These are phyloP conservation scores for Vaccinium vitisidaea DNA, from an alignment of 148 eudicot genomes.

Conservation along the genomic window DNA sequence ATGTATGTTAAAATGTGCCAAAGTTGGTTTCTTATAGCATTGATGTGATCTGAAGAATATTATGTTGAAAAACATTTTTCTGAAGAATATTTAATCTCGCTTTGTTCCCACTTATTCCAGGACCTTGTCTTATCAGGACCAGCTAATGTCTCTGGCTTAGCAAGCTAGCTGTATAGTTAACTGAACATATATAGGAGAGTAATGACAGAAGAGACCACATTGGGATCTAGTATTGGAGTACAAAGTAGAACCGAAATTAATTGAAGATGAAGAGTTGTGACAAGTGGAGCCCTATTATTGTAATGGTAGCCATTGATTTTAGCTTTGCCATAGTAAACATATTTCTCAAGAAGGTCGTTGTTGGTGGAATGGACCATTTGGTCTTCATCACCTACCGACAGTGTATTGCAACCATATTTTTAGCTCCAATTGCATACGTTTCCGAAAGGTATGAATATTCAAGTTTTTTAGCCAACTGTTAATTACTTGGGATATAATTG, in stretches of 20 bases:
- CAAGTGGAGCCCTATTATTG: slow-evolving; percentile 40
- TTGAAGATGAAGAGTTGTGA: slow-evolving; percentile 23
- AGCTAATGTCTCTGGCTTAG: no score
- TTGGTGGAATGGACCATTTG: slow-evolving; percentile 37
- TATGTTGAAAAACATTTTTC: background rate
- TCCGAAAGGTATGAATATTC: slow-evolving; percentile 25
- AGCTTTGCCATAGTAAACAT: slow-evolving; percentile 32
- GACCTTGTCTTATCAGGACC: background rate
- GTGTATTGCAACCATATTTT: slow-evolving; percentile 31
- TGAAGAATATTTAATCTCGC: slow-evolving; percentile 13
- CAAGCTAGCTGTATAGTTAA: background rate
- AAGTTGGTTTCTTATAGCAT: slow-evolving; percentile 7
- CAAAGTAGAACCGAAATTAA: background rate
- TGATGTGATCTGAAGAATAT: slow-evolving; percentile 15
- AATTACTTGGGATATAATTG: background rate
- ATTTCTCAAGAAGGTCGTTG: slow-evolving; percentile 34
- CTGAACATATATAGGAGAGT: background rate
- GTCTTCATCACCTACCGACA: slow-evolving; percentile 47
- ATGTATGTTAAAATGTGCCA: slow-evolving; percentile 2
- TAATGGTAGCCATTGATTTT: slow-evolving; percentile 28
- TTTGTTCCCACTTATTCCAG: slow-evolving; percentile 11
- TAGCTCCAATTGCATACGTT: slow-evolving; percentile 34
- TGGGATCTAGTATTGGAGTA: background rate
- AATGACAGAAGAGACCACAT: background rate
- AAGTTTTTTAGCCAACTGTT: background rate